A percentile compares a stretch with the other conserved stretches of the same genome.
Evolutionary conservation across 768 basidiomycete species (phyloP).

Genomic region (Termitomyces bulborhizus): DNA sequence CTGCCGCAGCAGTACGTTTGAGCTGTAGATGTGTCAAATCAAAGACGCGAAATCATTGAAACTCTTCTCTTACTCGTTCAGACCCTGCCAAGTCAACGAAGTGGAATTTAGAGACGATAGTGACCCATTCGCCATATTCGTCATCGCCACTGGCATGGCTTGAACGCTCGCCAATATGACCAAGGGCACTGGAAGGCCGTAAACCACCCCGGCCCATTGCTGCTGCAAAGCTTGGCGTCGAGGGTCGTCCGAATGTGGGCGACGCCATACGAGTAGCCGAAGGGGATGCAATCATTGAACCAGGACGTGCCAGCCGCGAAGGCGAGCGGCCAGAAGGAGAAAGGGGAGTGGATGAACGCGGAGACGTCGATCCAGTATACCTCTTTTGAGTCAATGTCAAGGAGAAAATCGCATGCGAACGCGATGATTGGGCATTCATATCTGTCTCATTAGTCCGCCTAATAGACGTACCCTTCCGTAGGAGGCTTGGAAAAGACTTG

Average conservation of each 20-base stretch:
- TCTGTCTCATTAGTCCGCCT: conserved; percentile 95
- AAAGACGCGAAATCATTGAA: conserved; percentile 2
- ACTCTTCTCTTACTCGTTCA: conserved; percentile 63
- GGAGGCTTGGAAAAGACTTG: conserved; percentile 44
- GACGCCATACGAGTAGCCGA: conserved; percentile 55
- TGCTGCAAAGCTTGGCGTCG: conserved; percentile 71
- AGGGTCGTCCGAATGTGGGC: conserved; percentile 71
- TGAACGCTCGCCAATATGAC: conserved; percentile 51
- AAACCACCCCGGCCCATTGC: conserved; percentile 69
- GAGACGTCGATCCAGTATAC: conserved; percentile 60
- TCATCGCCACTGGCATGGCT: conserved; percentile 39
- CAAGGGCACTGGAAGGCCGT: conserved; percentile 78
- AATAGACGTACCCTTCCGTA: conserved; percentile 85
- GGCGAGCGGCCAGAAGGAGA: conserved; percentile 68
- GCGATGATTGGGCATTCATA: conserved; percentile 98
- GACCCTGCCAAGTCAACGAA: conserved; percentile 98
- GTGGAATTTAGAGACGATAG: conserved; percentile 93
- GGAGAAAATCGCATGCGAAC: conserved; percentile 98
- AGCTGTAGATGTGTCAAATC: conserved; percentile 41
- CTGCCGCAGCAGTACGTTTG: conserved; percentile 93
- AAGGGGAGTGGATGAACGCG: conserved; percentile 72
- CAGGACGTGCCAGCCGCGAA: conserved; percentile 78
- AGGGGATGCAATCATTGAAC: conserved; percentile 57
- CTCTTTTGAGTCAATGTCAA: conserved; percentile 91
- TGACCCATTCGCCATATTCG: conserved; percentile 78